These are phyloP conservation scores for Exserohilum rostratum DNA, from an alignment of 2,329 filamentous ascomycete genomes.

Conservation along the genomic window DNA sequence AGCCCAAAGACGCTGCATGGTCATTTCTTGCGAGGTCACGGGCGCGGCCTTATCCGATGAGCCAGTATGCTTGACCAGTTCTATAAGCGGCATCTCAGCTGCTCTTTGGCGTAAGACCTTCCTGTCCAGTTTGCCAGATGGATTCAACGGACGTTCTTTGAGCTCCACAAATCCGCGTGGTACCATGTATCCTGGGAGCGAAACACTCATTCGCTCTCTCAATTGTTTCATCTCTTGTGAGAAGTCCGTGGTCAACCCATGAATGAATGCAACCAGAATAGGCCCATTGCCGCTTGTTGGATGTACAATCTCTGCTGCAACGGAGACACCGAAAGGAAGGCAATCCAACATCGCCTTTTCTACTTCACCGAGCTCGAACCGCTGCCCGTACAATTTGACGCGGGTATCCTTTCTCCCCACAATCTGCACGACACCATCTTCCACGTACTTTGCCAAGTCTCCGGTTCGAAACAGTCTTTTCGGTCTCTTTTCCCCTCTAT, in stretches of 20 bases:
- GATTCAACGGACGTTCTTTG: conserved; percentile 1
- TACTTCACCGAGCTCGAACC: conserved; percentile 6
- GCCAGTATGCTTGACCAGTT: conserved; percentile 3
- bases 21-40: not conserved
- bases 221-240: not conserved
- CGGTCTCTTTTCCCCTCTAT: conserved; percentile 1
- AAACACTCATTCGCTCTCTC: not conserved
- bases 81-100: not conserved
- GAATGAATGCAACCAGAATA: conserved; percentile 2
- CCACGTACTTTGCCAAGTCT: conserved; percentile 7
- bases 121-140: conserved; percentile 6
- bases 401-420: conserved; percentile 5
- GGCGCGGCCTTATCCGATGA: conserved; percentile 1
- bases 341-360: conserved; percentile 1
- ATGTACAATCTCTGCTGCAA: conserved; percentile 4
- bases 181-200: conserved; percentile 3
- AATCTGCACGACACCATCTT: conserved; percentile 7
- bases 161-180: conserved; percentile 8
- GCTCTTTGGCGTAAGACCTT: conserved; percentile 2
- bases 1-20: conserved; percentile 2
- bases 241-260: not conserved
- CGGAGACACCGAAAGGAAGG: not conserved
- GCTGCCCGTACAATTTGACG: conserved; percentile 5
- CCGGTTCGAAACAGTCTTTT: not conserved
- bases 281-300: not conserved